Base-by-base conservation (phyloP, 192 early-diverging fungal species). In the Coemansia reversa region DNA sequence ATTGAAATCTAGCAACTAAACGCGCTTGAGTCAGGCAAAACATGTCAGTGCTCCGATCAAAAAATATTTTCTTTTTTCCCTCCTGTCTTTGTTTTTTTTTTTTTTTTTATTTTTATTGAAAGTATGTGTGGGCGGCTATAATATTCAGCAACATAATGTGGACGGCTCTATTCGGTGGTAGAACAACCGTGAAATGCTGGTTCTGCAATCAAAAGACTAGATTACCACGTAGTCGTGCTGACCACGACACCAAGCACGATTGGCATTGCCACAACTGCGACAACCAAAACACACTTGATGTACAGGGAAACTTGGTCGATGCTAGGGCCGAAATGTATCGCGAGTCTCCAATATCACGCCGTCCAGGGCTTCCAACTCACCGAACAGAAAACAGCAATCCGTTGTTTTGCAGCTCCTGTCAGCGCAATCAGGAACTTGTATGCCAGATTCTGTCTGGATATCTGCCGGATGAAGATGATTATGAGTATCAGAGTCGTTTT, bases 371-470 rank as follows among this genome's bases (percentile, higher is more conserved):
- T 11, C 42, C 51, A 0, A 47, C 19, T 9, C 42, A 25, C 20
- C 4, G 58, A 7, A 18, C 23, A 22, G 24, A 25, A 1, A 24
- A 8, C 29, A 28, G 39, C 39, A 25, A 30, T 18, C 24, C 33
- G 60, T 11, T 66, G 7, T 82, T 82, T 35, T 82, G 79, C 62
- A 7, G 47, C 19, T 33, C 63, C 0, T 82, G 79, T 52, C 74
- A 73, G 51, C 70, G 74, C 33, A 82, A 76, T 65, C 79, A 82
- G 33, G 67, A 76, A 45, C 70, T 76, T 7, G 79, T 76, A 8
- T 35, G 66, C 62, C 67, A 73, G 58, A 56, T 76, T 7, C 64
- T 82, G 27, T 45, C 74, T 0, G 62, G 71, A 16, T 76, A 82
- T 30, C 25, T 76, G 51, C 79, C 79, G 0, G 65, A 73, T 42